A percentile compares a stretch with the other conserved stretches of the same genome.
Conservation (phyloP, 2,329 filamentous ascomycete species). For the Akanthomyces uredinophilus region DNA sequence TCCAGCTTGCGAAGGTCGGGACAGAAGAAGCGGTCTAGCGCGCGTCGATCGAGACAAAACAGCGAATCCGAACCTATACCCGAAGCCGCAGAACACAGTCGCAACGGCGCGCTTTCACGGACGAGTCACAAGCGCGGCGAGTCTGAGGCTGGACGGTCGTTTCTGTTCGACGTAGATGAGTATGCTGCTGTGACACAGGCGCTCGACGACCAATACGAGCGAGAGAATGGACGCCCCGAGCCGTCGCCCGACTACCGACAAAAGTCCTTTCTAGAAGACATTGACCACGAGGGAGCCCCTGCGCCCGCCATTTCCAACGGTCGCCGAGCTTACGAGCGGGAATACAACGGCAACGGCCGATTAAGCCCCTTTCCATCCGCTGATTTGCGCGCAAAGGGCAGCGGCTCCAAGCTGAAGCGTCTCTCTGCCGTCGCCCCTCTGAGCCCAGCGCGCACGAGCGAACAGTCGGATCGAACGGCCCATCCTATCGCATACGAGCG, state of each 20-base stretch:
- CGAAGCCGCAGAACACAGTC: conserved; percentile 33
- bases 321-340: conserved; percentile 45
- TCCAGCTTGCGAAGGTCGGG: conserved; percentile 61
- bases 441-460: conserved; percentile 34
- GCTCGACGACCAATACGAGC: conserved; percentile 28
- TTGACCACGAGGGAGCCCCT: conserved; percentile 60
- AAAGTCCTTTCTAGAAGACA: conserved; percentile 3
- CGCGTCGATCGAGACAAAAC: conserved; percentile 45
- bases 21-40: conserved; percentile 48
- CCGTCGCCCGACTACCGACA: conserved; percentile 21
- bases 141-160: conserved; percentile 10
- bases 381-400: conserved; percentile 44
- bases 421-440: conserved; percentile 41
- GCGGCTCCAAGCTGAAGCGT: conserved; percentile 54
- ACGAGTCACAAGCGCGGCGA: conserved; percentile 15
- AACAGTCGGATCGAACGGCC: conserved; percentile 23
- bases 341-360: conserved; percentile 41
- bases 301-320: conserved; percentile 64
- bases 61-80: conserved; percentile 40
- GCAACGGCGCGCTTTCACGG: not conserved
- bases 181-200: conserved; percentile 16
- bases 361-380: conserved; percentile 40
- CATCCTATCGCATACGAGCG: conserved; percentile 59
- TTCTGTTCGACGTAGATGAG: conserved; percentile 16
- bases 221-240: conserved; percentile 15